These are phyloP conservation scores for Mycena albidolilacea DNA, from an alignment of 768 basidiomycete genomes.

Conservation along the genomic window DNA sequence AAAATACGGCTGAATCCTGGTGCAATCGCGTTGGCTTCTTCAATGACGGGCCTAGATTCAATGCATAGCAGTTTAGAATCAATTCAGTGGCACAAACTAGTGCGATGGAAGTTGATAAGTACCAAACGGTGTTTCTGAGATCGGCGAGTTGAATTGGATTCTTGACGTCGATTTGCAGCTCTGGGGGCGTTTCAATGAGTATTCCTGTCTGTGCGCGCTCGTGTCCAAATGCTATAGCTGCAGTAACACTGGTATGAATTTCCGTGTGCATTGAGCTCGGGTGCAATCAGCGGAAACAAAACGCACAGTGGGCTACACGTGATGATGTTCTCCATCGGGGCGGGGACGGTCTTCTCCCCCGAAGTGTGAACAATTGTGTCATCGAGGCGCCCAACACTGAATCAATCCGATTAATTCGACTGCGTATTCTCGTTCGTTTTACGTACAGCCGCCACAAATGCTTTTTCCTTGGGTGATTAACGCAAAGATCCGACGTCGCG, in stretches of 20 bases:
- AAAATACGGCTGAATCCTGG: slow-evolving; percentile 60
- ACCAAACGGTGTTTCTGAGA: slow-evolving; percentile 55
- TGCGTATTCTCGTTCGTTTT: background rate
- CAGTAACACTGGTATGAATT: slow-evolving; percentile 43
- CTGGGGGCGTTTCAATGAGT: slow-evolving; percentile 47
- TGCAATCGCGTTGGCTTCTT: slow-evolving; percentile 57
- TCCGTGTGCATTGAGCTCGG: background rate
- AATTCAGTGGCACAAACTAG: too few relatives aligned
- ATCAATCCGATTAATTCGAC: background rate
- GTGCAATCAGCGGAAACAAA: background rate
- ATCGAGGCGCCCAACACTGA: slow-evolving; percentile 51
- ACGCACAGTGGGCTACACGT: slow-evolving; percentile 42
- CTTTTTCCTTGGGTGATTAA: slow-evolving; percentile 54
- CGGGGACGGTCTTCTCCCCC: slow-evolving; percentile 51
- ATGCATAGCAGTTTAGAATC: background rate
- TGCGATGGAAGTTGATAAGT: background rate
- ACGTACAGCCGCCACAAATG: slow-evolving; percentile 53
- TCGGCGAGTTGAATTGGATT: slow-evolving; percentile 46
- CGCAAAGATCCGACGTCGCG: slow-evolving; percentile 55
- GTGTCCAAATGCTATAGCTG: slow-evolving; percentile 59
- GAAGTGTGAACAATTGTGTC: slow-evolving; percentile 50
- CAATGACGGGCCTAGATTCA: slow-evolving; percentile 51
- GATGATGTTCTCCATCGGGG: slow-evolving; percentile 45
- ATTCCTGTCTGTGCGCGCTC: slow-evolving; percentile 50
- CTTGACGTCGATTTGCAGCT: slow-evolving; percentile 47